phyloP scores from a whole-genome alignment of 1,139 yeast species.

The Meyerozyma sp. region DNA sequence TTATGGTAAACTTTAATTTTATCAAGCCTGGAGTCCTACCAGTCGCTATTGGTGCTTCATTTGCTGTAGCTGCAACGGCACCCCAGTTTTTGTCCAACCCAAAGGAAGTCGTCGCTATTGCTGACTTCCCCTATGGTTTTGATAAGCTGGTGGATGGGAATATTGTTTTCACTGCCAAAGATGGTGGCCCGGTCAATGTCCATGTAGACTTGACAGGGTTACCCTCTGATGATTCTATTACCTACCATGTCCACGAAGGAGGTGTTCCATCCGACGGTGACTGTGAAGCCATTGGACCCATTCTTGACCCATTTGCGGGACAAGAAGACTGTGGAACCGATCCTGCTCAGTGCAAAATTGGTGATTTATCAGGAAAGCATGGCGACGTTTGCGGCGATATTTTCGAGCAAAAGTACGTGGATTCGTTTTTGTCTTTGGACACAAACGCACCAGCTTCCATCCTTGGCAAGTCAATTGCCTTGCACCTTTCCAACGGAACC shows the following conservation, averaged over 20 bases:
- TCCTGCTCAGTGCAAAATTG: constrained; percentile 53
- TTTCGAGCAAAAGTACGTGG: constrained; percentile 47
- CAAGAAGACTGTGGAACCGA: constrained; percentile 40
- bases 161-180: constrained; percentile 42
- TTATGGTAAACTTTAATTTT: not conserved
- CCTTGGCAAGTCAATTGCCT: constrained; percentile 47
- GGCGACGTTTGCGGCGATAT: constrained; percentile 54
- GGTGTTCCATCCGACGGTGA: constrained; percentile 38
- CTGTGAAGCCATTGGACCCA: constrained; percentile 47
- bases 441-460: constrained; percentile 41
- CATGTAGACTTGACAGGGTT: constrained; percentile 56
- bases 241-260: constrained; percentile 52
- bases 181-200: constrained; percentile 47
- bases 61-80: constrained; percentile 25
- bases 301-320: constrained; percentile 51
- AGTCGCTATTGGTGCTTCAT: not conserved
- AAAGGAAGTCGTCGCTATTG: constrained; percentile 46
- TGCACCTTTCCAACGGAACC: constrained; percentile 45
- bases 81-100: constrained; percentile 39
- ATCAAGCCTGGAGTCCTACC: not conserved
- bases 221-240: constrained; percentile 51
- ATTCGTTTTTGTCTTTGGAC: constrained; percentile 50
- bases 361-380: constrained; percentile 62
- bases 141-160: constrained; percentile 39
- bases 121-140: constrained; percentile 49